Conservation (phyloP, 768 basidiomycete species). For the Mrakia frigida region DNA sequence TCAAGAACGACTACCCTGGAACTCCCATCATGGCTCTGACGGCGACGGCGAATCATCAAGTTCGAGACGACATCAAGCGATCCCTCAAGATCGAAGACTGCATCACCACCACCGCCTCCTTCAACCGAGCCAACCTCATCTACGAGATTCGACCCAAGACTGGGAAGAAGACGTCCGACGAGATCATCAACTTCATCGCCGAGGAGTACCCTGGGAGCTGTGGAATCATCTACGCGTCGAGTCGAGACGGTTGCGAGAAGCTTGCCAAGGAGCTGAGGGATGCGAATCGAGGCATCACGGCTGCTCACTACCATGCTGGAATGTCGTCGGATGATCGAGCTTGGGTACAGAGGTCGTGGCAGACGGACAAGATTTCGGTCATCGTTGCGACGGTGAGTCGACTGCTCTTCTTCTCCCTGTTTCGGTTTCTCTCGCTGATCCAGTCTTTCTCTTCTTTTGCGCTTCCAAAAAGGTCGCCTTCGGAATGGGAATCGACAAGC, state of each 20-base stretch:
- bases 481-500: constrained; percentile 93
- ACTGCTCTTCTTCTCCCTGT: neutral
- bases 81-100: constrained; percentile 61
- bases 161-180: constrained; percentile 49
- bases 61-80: constrained; percentile 69
- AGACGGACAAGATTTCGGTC: constrained; percentile 61
- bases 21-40: constrained; percentile 95
- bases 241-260: constrained; percentile 69
- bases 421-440: neutral
- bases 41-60: constrained; percentile 79
- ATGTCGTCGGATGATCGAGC: constrained; percentile 62
- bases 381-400: constrained; percentile 85
- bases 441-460: neutral
- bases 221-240: constrained; percentile 80
- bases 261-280: constrained; percentile 64
- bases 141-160: constrained; percentile 62
- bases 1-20: constrained; percentile 68
- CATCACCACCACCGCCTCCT: constrained; percentile 68
- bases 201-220: constrained; percentile 52
- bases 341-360: constrained; percentile 65
- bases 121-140: constrained; percentile 86
- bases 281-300: constrained; percentile 53
- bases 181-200: constrained; percentile 67
- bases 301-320: constrained; percentile 80
- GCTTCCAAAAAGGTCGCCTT: constrained; percentile 68